phyloP scores from a whole-genome alignment of 192 early-diverging fungal genomes.

The Coemansia interrupta region DNA sequence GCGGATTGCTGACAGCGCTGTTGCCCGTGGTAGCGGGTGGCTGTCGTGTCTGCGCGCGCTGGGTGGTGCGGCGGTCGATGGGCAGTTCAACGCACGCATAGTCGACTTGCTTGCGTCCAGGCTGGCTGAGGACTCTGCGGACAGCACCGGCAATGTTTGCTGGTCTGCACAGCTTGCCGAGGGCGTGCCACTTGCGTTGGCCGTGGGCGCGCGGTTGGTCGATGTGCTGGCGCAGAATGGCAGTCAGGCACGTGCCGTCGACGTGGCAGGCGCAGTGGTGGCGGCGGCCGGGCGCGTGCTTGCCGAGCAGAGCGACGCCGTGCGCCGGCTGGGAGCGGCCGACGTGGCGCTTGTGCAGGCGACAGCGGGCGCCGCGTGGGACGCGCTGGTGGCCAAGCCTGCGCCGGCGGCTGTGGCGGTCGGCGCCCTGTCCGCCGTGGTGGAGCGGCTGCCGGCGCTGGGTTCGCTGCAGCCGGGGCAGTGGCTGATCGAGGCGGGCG shows the following conservation, averaged over 20 bases:
- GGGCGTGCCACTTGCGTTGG: conserved; percentile 8
- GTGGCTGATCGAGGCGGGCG: conserved; percentile 22
- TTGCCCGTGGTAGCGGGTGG: conserved; percentile 25
- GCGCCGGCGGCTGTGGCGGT: conserved; percentile 8
- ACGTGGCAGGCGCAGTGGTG: conserved; percentile 12
- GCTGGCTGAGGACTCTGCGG: conserved; percentile 17
- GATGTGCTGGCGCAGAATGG: conserved; percentile 12
- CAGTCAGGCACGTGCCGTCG: conserved; percentile 5
- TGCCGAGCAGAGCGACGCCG: not conserved
- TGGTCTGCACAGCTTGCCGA: conserved; percentile 24
- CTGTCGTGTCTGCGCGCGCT: conserved; percentile 13
- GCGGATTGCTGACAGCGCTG: conserved; percentile 9
- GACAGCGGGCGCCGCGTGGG: conserved; percentile 13
- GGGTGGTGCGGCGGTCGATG: not conserved
- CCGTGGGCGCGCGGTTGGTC: conserved; percentile 27
- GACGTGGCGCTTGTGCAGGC: conserved; percentile 9
- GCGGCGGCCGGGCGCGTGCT: conserved; percentile 9
- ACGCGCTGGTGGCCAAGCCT: conserved; percentile 15
- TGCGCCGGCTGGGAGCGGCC: not conserved
- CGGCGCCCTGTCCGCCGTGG: conserved; percentile 15
- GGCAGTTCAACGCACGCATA: conserved; percentile 15
- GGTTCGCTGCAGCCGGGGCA: conserved; percentile 11
- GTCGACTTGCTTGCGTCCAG: conserved; percentile 10
- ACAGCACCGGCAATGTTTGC: not conserved
- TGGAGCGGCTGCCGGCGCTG: conserved; percentile 10